A percentile compares a stretch with the other conserved stretches of the same genome.
phyloP scores from a whole-genome alignment of 1,284 basidiomycete genomes.

The Kwoniella shivajii region DNA sequence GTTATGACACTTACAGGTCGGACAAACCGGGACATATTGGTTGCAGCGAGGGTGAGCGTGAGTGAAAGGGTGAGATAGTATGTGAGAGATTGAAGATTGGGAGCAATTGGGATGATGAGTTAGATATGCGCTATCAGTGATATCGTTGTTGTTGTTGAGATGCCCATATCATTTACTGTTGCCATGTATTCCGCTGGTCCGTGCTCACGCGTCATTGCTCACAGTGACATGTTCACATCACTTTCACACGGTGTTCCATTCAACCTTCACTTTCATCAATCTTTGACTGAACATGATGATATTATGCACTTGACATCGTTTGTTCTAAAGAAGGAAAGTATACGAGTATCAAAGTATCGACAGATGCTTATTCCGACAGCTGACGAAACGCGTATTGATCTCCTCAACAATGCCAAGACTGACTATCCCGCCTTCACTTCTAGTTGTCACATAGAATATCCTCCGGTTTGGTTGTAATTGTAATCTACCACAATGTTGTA shows the following conservation, averaged over 20 bases:
- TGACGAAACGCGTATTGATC: too few relatives aligned
- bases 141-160: background rate
- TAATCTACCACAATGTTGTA: too few relatives aligned
- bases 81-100: background rate
- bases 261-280: too few relatives aligned
- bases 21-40: slow-evolving; percentile 62
- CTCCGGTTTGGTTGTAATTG: too few relatives aligned
- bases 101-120: background rate
- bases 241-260: slow-evolving; percentile 7
- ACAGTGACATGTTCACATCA: too few relatives aligned
- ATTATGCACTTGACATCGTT: background rate
- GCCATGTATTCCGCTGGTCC: background rate
- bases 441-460: too few relatives aligned
- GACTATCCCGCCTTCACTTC: slow-evolving; percentile 3
- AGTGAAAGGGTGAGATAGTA: background rate
- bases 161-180: background rate
- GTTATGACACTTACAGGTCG: slow-evolving; percentile 54
- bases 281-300: too few relatives aligned
- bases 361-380: too few relatives aligned
- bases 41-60: background rate
- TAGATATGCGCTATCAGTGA: background rate
- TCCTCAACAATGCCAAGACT: background rate
- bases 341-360: background rate
- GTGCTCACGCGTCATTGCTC: too few relatives aligned
- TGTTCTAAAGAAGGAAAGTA: too few relatives aligned